Evolutionary conservation across 1,284 basidiomycete genomes (phyloP), one percentile per base, ranked within the genome.

Genomic region (Cryptococcus wingfieldii): DNA sequence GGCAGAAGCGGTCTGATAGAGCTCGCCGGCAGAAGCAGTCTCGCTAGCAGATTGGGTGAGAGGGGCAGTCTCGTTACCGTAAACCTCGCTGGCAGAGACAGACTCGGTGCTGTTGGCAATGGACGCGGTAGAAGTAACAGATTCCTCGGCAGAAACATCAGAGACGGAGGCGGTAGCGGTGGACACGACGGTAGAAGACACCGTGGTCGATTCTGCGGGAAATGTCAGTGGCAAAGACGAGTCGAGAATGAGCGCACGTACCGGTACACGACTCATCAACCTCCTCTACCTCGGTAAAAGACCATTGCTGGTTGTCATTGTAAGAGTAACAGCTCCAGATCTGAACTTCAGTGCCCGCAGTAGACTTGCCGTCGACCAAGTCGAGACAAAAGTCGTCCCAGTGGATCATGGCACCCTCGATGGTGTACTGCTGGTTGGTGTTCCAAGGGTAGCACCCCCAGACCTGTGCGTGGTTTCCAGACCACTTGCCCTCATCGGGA

Each of bases 291-390:
- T 68, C 64, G 44, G 54, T 57, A 52, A 70, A 66, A 34, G 50
- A 55, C 71, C 71, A 75, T 46, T 63, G 53, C 59, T 75, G 73
- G 62, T 75, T 72, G 52, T 59, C 56, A 64, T 74, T 75, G 50
- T 56, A 50, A 37, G 43, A 25, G 58, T 39, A 59, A 45, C 69
- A 71, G 27, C 55, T 56, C 69, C 69, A 71, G 42, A 69, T 61
- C 53, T 71, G 69, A 19, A 71, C 44, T 5, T 48, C 38, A 13
- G 57, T 69, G 12, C 69, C 69, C n/a, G 18, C 55, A 18, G 31
- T 31, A 12, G 50, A 58, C 12, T 48, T 47, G 10, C 69, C 69
- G 53, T 71, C 69, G 12, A 62, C 69, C 34, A 71, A 54, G 51
- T 71, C 69, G 23, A 60, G 47, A 51, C 69, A 71, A 45, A 65